These are phyloP conservation scores for Yamagishiella unicocca DNA, from an alignment of 139 green algal genomes.

Conservation along the genomic window DNA sequence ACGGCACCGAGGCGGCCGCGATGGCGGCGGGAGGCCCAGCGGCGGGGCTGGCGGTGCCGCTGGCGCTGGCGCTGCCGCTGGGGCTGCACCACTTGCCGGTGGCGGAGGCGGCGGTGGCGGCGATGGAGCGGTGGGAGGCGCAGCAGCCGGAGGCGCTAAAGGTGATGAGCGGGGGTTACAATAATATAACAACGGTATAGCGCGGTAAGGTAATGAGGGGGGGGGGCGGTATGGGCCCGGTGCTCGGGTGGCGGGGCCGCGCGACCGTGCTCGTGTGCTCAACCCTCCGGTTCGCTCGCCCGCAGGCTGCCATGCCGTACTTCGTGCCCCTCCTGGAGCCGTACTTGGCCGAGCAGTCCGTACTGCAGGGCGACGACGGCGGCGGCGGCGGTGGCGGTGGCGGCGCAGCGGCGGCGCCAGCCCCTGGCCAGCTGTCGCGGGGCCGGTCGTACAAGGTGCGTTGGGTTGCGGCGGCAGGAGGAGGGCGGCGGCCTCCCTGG, in stretches of 20 bases:
- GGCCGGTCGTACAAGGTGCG: not conserved
- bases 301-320: slow-evolving; percentile 44
- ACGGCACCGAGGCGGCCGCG: not conserved
- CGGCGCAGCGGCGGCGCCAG: not conserved
- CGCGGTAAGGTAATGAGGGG: not conserved
- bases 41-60: not conserved
- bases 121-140: slow-evolving; percentile 44
- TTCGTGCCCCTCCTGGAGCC: slow-evolving; percentile 45
- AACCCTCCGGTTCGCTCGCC: not conserved
- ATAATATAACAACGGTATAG: not conserved
- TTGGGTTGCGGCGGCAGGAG: not conserved
- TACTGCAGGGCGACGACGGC: not conserved
- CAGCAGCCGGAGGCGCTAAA: slow-evolving; percentile 24
- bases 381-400: not conserved
- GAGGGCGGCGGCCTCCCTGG: too few species aligned
- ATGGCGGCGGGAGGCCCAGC: not conserved
- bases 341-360: slow-evolving; percentile 18
- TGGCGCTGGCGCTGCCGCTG: slow-evolving; percentile 46
- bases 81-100: slow-evolving; percentile 20
- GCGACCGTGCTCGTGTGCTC: too few species aligned
- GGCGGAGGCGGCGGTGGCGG: slow-evolving; percentile 41
- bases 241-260: not conserved
- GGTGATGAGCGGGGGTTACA: not conserved
- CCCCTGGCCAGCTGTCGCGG: not conserved
- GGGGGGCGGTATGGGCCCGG: too few species aligned